Conservation (phyloP, 2,329 filamentous ascomycete genomes). For the Fusarium proliferatum region DNA sequence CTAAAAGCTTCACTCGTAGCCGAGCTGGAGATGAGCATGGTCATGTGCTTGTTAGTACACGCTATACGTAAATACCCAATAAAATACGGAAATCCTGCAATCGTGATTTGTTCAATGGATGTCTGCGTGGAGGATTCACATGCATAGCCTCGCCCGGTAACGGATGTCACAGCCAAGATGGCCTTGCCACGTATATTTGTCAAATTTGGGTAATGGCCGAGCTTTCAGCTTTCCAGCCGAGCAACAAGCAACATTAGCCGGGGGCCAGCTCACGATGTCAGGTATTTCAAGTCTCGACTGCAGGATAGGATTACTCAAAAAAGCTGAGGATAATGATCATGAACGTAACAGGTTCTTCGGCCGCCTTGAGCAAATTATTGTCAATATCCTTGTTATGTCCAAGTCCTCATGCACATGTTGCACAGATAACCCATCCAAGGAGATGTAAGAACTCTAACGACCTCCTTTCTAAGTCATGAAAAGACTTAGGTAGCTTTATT, state of each 20-base stretch:
- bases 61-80: neutral
- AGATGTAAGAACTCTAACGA: no score
- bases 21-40: neutral
- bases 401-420: neutral
- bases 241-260: neutral
- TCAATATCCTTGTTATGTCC: neutral
- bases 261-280: no score
- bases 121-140: rapidly evolving
- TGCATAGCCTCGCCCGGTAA: neutral
- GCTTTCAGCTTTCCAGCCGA: neutral
- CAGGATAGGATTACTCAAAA: neutral
- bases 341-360: no score
- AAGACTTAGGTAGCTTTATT: no score
- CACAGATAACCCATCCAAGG: no score
- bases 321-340: rapidly evolving
- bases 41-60: neutral
- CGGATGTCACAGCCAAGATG: neutral
- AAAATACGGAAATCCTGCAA: conserved; percentile 1
- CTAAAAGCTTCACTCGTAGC: neutral
- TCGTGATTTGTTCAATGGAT: neutral
- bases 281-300: neutral
- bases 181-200: neutral
- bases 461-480: no score
- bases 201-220: neutral
- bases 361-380: no score